phyloP scores from a whole-genome alignment of 148 eudicot genomes.

The Rhododendron griersonianum region DNA sequence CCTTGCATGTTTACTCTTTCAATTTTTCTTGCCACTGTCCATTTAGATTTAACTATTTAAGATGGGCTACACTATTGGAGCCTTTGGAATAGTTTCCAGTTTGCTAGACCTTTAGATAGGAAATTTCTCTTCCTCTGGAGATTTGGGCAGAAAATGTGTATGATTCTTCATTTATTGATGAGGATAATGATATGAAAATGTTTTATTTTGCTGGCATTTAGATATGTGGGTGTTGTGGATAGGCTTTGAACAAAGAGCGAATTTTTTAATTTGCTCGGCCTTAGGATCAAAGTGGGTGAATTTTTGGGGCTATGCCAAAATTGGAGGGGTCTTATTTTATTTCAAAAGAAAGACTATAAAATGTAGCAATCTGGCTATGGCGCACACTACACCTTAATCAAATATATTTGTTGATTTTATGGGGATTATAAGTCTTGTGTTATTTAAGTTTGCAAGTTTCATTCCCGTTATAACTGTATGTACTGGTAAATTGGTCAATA shows the following conservation, averaged over 20 bases:
- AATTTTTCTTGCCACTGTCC: background rate
- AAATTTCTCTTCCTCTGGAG: background rate
- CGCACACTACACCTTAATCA: background rate
- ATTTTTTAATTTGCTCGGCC: background rate
- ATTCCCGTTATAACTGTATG: background rate
- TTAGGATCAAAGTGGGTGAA: background rate
- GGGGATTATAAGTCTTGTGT: background rate
- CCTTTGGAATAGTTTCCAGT: background rate
- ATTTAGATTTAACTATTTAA: background rate
- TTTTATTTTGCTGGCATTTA: background rate
- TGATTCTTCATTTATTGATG: background rate
- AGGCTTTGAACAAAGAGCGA: background rate
- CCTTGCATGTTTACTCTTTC: background rate
- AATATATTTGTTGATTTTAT: background rate
- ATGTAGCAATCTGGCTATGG: background rate
- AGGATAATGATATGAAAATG: background rate
- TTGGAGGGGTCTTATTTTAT: background rate
- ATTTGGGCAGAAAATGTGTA: background rate
- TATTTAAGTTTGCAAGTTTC: background rate
- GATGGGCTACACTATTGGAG: background rate
- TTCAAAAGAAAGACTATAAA: background rate
- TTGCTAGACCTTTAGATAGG: background rate
- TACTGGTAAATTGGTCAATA: background rate
- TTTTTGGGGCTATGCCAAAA: background rate
- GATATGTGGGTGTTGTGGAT: background rate